A percentile compares a stretch with the other conserved stretches of the same genome.
These are phyloP conservation scores for Phaeosphaeriaceae sp. DNA, from an alignment of 2,329 filamentous ascomycete genomes.

Conservation along the genomic window DNA sequence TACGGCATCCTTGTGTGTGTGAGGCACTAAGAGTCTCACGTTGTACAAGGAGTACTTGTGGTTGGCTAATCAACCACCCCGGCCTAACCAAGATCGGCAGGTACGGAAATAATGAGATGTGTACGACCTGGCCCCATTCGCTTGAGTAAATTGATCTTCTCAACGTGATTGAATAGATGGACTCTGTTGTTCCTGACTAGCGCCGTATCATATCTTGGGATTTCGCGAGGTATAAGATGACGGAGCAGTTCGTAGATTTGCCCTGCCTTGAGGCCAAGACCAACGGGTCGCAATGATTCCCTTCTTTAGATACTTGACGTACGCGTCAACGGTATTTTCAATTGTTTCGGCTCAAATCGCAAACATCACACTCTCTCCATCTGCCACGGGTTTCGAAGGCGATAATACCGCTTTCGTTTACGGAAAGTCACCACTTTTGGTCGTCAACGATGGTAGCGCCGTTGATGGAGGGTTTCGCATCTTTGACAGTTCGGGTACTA, in stretches of 20 bases:
- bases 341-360: slow-evolving; percentile 5
- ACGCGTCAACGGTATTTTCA: background rate
- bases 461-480: slow-evolving; percentile 35
- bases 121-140: background rate
- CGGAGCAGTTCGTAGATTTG: background rate
- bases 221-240: background rate
- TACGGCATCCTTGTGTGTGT: background rate
- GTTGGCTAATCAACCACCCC: slow-evolving; percentile 15
- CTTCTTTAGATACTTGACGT: background rate
- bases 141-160: slow-evolving; percentile 1
- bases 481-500: slow-evolving; percentile 16
- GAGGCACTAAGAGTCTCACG: slow-evolving; percentile 20
- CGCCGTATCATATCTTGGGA: too few relatives aligned
- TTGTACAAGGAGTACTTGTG: slow-evolving; percentile 10
- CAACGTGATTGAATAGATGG: background rate
- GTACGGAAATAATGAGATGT: slow-evolving; percentile 7
- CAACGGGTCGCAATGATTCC: background rate
- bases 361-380: slow-evolving; percentile 28
- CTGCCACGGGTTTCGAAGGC: slow-evolving; percentile 32
- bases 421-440: slow-evolving; percentile 21
- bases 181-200: background rate
- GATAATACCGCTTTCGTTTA: slow-evolving; percentile 40
- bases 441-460: slow-evolving; percentile 38
- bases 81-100: slow-evolving; percentile 19
- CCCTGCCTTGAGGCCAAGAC: too few relatives aligned